These are phyloP conservation scores for Wickerhamia fluorescens DNA, from an alignment of 805 yeast species.

Conservation along the genomic window DNA sequence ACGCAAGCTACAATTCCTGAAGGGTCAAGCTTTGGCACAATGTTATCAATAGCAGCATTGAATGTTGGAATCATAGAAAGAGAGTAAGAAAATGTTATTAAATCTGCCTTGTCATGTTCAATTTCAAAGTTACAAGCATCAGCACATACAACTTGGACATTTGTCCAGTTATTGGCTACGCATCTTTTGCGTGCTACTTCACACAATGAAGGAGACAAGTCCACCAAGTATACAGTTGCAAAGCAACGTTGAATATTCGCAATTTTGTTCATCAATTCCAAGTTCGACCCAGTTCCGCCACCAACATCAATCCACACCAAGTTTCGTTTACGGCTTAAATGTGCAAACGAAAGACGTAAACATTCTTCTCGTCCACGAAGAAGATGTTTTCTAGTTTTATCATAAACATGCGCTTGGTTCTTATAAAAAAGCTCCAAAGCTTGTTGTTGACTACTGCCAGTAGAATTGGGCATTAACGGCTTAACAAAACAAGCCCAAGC, in stretches of 20 bases:
- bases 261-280: constrained; percentile 63
- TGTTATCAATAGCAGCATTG: constrained; percentile 71
- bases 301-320: constrained; percentile 77
- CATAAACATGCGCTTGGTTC: constrained; percentile 73
- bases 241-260: constrained; percentile 43
- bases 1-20: constrained; percentile 64
- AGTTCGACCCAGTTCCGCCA: constrained; percentile 82
- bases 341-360: constrained; percentile 51
- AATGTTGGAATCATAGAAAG: constrained; percentile 81
- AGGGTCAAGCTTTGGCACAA: constrained; percentile 43
- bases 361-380: constrained; percentile 68
- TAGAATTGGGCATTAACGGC: constrained; percentile 37
- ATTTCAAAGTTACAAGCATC: constrained; percentile 70
- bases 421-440: constrained; percentile 65
- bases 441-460: constrained; percentile 41
- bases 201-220: constrained; percentile 71
- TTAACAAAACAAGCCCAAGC: constrained; percentile 52
- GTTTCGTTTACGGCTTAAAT: constrained; percentile 37
- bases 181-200: constrained; percentile 62
- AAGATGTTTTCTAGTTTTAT: constrained; percentile 57
- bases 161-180: constrained; percentile 33
- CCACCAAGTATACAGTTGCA: constrained; percentile 64
- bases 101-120: constrained; percentile 46
- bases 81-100: constrained; percentile 74
- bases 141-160: constrained; percentile 62